Base-by-base conservation (phyloP, 2,329 filamentous ascomycete genomes). In the Trichoderma harzianum region DNA sequence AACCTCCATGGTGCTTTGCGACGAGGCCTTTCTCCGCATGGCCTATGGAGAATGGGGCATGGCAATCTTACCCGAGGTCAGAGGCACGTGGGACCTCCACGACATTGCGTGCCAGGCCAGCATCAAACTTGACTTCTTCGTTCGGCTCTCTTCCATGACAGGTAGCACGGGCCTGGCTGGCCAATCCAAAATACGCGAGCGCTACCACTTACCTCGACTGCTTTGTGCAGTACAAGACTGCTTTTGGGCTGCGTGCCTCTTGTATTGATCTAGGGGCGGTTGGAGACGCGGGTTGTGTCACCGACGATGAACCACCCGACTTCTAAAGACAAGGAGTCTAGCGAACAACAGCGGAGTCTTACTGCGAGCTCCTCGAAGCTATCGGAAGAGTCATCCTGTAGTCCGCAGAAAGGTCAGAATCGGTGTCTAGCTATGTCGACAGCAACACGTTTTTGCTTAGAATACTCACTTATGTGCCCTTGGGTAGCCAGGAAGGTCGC, bases 71-170 rank as follows among this genome's bases (percentile, higher is more conserved):
- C 28, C 28, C 18, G 7, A 11, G 14, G 26, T 57, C 0, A 21
- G 5, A 12, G 1, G 5, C 30, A 58, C 5, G 1, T 58, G 55
- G 8, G 11, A n/a, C 2, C 28, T 12, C 18, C 18, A 30, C 14
- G 16, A n/a, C n/a, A n/a, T n/a, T n/a, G n/a, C n/a, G n/a, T n/a
- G n/a, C n/a, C n/a, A 30, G 26, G 26, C 16, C 7, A 57, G 26
- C 7, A 58, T 30, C 16, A 34, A 60, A 7, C 1, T 2, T 7
- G 18, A 58, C 28, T 21, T 60, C 53, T 32, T 12, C n/a, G n/a
- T n/a, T n/a, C n/a, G n/a, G n/a, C n/a, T n/a, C 28, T 21, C 28
- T 4, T 3, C n/a, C 5, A 21, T 21, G 14, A 2, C 0, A 1
- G 11, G 16, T 60, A 5, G 2, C n/a, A 21, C 8, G 5, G 28